Evolutionary conservation across 495 filamentous ascomycete genomes (phyloP), one percentile per base, ranked within the genome.

Genomic region (Jackrogersella multiformis): DNA sequence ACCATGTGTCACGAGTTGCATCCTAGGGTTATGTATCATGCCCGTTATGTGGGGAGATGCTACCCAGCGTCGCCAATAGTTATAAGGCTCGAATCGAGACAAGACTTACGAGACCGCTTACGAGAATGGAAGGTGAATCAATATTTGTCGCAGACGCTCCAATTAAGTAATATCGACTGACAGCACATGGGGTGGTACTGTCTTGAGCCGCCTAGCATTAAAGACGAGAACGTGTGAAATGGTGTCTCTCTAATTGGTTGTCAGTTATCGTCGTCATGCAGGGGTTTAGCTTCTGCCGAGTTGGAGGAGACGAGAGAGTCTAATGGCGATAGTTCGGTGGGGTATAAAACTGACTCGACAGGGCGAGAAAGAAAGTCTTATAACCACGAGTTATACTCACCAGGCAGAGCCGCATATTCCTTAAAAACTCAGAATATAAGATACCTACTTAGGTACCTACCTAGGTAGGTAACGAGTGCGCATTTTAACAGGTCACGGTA

Each of bases 211-310:
- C 58, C 30, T 23, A n/a, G 10, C 21, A 3, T 55, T 10, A 4
- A 39, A 13, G 36, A 39, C 20, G 55, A 64, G 44, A 71, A 71
- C 68, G 68, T 71, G 68, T 63, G 54, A 54, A 63, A 63, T 68
- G 18, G 2, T 2, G 34, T 13, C 12, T 12, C 18, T 61, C 54
- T 18, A 23, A 71, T 71, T 71, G 68, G 68, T 21, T 18, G 26
- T 7, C 23, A 35, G 4, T 58, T 58, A 52, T 63, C 49, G 57
- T 61, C 41, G 15, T 5, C 34, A 70, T 66, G 67, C 67, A 62
- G 49, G 39, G 45, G 26, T 41, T 44, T 36, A 20, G 36, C 45
- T 9, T 36, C 18, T 21, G 44, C 23, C n/a, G 32, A 42, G 28
- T 39, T 39, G 38, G 24, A 36, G 39, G 13, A n/a, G 34, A 15